phyloP scores from a whole-genome alignment of 306 rosid genomes.

The Vigna trinervia region DNA sequence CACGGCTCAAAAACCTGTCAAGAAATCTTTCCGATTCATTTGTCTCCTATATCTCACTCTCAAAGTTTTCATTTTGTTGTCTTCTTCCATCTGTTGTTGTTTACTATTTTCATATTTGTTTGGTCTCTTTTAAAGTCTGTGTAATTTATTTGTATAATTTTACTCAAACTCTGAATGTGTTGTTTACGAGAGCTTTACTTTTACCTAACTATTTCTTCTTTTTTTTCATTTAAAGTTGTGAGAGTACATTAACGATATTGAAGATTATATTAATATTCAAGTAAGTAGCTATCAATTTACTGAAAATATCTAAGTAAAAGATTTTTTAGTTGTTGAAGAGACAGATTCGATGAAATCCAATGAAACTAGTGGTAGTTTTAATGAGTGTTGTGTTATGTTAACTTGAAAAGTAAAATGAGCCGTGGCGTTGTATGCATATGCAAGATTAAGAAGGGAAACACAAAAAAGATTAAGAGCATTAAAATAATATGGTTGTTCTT shows the following conservation, averaged over 20 bases:
- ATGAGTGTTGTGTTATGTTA: no score
- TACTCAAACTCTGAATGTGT: slow-evolving; percentile 33
- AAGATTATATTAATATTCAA: slow-evolving; percentile 94
- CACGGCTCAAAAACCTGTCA: no score
- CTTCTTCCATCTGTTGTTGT: background rate
- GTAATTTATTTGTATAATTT: slow-evolving; percentile 4
- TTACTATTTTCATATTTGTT: slow-evolving; percentile 15
- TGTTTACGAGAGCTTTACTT: slow-evolving; percentile 6
- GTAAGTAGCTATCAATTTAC: slow-evolving; percentile 48
- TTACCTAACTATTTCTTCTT: slow-evolving; percentile 22
- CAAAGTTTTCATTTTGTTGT: no score
- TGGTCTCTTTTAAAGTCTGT: background rate
- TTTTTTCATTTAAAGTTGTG: slow-evolving; percentile 64
- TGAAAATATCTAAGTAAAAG: background rate
- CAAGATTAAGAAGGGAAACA: background rate
- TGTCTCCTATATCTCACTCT: no score
- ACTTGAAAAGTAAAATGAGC: no score
- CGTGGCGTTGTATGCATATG: no score
- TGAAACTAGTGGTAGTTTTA: no score
- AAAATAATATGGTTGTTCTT: background rate
- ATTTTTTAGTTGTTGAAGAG: no score
- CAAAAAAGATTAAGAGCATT: background rate
- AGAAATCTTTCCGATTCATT: no score
- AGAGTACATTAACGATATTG: slow-evolving; percentile 91
- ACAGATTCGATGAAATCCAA: no score